phyloP scores from a whole-genome alignment of 202 grass and related monocot genomes.

The Schoenoplectus tabernaemontani region DNA sequence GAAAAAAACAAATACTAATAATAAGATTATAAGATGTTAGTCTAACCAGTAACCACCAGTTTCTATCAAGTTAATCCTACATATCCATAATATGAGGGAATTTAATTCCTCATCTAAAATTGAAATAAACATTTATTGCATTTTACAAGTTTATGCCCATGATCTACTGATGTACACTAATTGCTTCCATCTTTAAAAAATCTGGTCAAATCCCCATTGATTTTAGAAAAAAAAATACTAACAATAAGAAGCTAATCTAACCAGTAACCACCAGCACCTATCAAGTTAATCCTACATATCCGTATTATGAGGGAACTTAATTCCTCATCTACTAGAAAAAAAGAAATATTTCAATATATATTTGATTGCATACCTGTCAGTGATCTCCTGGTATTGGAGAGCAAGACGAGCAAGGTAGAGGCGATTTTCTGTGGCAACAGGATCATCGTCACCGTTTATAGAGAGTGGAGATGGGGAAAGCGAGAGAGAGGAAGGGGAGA shows the following conservation, averaged over 20 bases:
- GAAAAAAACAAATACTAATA: too few relatives aligned
- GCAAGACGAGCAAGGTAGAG: slow-evolving; percentile 51
- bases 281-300: background rate
- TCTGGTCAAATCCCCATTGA: too few relatives aligned
- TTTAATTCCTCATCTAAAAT: too few relatives aligned
- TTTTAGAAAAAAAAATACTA: too few relatives aligned
- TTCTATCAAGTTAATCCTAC: background rate
- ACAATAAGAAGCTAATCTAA: background rate
- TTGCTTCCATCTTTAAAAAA: too few relatives aligned
- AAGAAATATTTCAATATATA: background rate
- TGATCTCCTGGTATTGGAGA: slow-evolving; percentile 56
- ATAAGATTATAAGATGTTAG: too few relatives aligned
- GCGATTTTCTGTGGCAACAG: slow-evolving; percentile 42
- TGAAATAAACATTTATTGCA: too few relatives aligned
- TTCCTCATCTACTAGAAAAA: background rate
- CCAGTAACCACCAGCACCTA: background rate
- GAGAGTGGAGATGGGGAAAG: slow-evolving; percentile 50
- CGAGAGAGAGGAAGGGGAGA: slow-evolving; percentile 27
- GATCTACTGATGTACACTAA: too few relatives aligned
- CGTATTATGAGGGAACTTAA: background rate
- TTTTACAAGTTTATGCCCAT: too few relatives aligned
- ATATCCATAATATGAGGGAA: too few relatives aligned
- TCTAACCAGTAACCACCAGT: background rate
- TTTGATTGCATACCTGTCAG: slow-evolving; percentile 30
- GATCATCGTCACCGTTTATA: slow-evolving; percentile 18